Evolutionary conservation across 148 eudicot genomes (phyloP).

Genomic region (Fallopia convolvulus): DNA sequence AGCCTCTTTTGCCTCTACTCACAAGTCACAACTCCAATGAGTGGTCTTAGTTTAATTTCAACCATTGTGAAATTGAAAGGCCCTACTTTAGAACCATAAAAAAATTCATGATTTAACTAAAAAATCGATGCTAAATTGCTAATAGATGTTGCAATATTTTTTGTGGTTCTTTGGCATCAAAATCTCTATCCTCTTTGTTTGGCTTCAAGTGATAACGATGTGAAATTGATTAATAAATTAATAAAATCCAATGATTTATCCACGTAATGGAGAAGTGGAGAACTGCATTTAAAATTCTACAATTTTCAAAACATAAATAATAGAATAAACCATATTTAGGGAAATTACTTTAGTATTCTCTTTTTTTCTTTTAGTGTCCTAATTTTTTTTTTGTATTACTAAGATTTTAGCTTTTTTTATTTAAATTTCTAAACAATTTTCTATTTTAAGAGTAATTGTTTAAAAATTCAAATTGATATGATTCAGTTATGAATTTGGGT

Average conservation of each 20-base stretch:
- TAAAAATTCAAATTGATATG: no score
- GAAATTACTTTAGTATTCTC: no score
- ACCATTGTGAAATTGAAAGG: background rate
- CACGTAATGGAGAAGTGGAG: background rate
- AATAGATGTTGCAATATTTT: background rate
- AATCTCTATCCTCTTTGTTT: background rate
- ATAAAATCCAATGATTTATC: background rate
- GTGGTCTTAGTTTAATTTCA: background rate
- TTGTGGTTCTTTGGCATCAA: conserved; percentile 4
- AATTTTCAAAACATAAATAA: background rate
- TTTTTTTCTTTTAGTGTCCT: no score
- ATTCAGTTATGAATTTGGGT: no score
- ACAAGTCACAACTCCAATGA: no score
- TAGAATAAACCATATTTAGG: no score
- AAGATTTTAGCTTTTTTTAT: no score
- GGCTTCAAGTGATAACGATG: background rate
- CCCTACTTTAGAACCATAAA: background rate
- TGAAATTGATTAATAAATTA: background rate
- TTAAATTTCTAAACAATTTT: no score
- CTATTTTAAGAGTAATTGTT: no score
- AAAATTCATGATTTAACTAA: background rate
- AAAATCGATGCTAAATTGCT: background rate
- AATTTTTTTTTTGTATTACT: no score
- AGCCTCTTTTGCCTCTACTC: no score
- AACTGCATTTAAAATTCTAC: background rate